Evolutionary conservation across 768 basidiomycete species (phyloP), one percentile per base, ranked within the genome.

Genomic region (Psilocybe tampanensis): DNA sequence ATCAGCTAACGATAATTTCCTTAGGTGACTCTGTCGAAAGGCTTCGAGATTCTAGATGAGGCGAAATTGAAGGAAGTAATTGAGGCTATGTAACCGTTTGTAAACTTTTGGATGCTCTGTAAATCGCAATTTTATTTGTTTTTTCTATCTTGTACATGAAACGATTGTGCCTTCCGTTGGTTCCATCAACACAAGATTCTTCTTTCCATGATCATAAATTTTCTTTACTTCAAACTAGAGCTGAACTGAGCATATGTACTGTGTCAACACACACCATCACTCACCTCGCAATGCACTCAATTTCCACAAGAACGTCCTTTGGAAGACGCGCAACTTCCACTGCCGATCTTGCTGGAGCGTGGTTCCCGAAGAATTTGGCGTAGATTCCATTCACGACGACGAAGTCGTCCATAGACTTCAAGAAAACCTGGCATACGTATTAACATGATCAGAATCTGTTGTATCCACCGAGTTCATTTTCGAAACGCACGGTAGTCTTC

Each of bases 401-500:
- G 68, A 98, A 98, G 72, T 99, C 92, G 62, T 92, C 79, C 93
- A 98, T 95, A 60, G 83, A 77, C 72, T 96, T 94, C 70, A 98
- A 73, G 77, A 97, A 98, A 22, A 95, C 89, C 94, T 95, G 4
- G 36, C 6, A 5, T 29, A 29, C 5, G 29, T 29, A 29, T 39
- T 39, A 13, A 39, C 4, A 13, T 8, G 12, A 8, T 13, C 36
- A 39, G 36, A 9, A 29, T 29, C 36, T n/a, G n/a, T n/a, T n/a
- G 12, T 39, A 39, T n/a, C 15, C 12, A 39, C 36, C 6, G 7
- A 13, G 12, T 39, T 39, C 12, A 39, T n/a, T 39, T 3, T 18
- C 12, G 26, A 3, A 47, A 76, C 89, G 56, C 62, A 94, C 95
- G 36, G 94, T 96, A 44, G 92, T 92, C 78, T 99, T 98, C 61